These are phyloP conservation scores for Discostella stelligeroides DNA, from an alignment of 108 stramenopile species.

Conservation along the genomic window DNA sequence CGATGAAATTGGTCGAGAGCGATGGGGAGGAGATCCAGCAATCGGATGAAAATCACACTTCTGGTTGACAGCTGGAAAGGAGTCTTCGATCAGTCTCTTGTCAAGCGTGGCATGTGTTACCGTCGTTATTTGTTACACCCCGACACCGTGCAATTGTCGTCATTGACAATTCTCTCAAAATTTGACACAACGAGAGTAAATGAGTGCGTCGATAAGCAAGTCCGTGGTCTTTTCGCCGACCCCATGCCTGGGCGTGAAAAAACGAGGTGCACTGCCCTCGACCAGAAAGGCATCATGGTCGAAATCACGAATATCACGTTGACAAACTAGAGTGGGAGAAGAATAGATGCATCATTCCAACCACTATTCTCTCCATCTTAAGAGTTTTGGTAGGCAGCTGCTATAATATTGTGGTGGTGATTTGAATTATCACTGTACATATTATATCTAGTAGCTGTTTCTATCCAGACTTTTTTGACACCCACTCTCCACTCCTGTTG, in stretches of 20 bases:
- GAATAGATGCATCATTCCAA: constrained; percentile 2
- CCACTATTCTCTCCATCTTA: constrained; percentile 6
- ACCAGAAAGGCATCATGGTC: constrained; percentile 4
- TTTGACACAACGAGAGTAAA: background rate
- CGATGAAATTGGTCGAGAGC: background rate
- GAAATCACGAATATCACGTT: constrained; percentile 9
- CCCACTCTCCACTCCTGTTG: constrained; percentile 9
- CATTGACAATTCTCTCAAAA: background rate
- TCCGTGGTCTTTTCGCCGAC: too few species aligned
- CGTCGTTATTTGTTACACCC: too few species aligned
- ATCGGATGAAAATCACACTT: too few species aligned
- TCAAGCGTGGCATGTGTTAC: too few species aligned
- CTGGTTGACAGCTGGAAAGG: too few species aligned
- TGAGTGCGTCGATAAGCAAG: background rate
- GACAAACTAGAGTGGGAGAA: constrained; percentile 4
- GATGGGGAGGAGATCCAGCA: too few species aligned
- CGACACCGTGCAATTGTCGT: background rate
- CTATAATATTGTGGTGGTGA: constrained; percentile 19
- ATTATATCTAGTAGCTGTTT: constrained; percentile 19
- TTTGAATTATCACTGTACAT: constrained; percentile 12
- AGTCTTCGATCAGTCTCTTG: too few species aligned
- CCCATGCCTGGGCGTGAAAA: too few species aligned
- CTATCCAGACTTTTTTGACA: constrained; percentile 13
- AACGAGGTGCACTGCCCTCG: background rate
- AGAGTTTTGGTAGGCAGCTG: constrained; percentile 17